A percentile compares a stretch with the other conserved stretches of the same genome.
Conservation (phyloP, 2,329 filamentous ascomycete species). For the Phaeosphaeriaceae sp. region DNA sequence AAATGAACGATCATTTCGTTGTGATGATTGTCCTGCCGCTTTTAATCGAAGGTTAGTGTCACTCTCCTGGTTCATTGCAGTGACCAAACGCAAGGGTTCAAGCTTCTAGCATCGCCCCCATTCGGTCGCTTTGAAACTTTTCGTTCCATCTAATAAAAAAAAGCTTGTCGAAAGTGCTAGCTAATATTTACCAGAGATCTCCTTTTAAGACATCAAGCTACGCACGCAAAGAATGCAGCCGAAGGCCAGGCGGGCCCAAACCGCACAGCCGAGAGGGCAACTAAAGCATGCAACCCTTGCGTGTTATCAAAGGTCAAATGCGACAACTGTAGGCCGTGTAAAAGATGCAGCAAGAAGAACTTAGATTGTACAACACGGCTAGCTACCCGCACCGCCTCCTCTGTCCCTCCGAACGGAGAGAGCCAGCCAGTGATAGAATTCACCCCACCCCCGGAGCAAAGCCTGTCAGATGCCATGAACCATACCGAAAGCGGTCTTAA, state of each 20-base stretch:
- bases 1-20: slow-evolving; percentile 39
- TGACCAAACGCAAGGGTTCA: not conserved
- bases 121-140: too few species aligned
- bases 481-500: not conserved
- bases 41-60: slow-evolving; percentile 29
- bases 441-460: not conserved
- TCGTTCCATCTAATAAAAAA: too few species aligned
- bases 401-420: not conserved
- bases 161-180: too few species aligned
- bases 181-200: slow-evolving; percentile 22
- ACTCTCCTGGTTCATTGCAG: not conserved
- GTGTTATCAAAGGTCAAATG: slow-evolving; percentile 42
- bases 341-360: slow-evolving; percentile 22
- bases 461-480: too few species aligned
- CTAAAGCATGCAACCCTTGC: slow-evolving; percentile 40
- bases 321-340: slow-evolving; percentile 36
- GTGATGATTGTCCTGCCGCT: slow-evolving; percentile 34
- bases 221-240: slow-evolving; percentile 32
- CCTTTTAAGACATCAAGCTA: slow-evolving; percentile 35
- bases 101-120: not conserved
- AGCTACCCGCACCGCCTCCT: not conserved
- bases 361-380: slow-evolving; percentile 14
- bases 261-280: slow-evolving; percentile 27
- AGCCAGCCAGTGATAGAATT: not conserved
- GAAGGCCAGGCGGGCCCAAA: slow-evolving; percentile 23